Conservation (phyloP, 306 rosid species). For the Dryas drummondii region DNA sequence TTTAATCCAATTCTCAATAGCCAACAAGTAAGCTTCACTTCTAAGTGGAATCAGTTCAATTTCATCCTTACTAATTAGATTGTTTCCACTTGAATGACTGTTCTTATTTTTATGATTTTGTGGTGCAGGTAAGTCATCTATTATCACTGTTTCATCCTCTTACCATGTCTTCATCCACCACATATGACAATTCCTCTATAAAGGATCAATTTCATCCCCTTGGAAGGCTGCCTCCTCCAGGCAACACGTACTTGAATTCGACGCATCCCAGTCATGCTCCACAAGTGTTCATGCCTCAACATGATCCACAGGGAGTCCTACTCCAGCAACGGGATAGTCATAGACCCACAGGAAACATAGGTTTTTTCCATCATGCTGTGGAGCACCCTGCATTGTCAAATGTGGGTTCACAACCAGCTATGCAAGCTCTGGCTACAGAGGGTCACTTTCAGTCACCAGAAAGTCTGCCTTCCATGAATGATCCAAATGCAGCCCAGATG, state of each 20-base stretch:
- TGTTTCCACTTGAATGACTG: background rate
- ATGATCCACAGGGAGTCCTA: slow-evolving; percentile 6
- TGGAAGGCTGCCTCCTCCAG: background rate
- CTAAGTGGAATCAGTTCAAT: background rate
- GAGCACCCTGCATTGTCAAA: too few relatives aligned
- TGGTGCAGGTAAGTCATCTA: slow-evolving; percentile 15
- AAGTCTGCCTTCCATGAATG: background rate
- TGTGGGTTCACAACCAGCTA: background rate
- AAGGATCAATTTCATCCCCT: slow-evolving; percentile 1
- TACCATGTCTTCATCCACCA: background rate
- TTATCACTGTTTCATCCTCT: slow-evolving; percentile 18
- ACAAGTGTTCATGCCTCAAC: background rate
- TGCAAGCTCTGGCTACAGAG: background rate
- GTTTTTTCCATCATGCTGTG: background rate
- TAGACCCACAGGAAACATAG: background rate
- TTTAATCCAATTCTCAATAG: slow-evolving; percentile 18
- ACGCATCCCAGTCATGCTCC: background rate
- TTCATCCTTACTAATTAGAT: background rate
- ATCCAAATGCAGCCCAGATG: background rate
- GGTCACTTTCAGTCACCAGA: background rate
- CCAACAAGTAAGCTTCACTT: slow-evolving; percentile 13
- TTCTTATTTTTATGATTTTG: background rate
- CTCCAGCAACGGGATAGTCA: background rate
- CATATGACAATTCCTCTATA: background rate
- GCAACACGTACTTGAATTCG: background rate